Evolutionary conservation across 2,329 filamentous ascomycete genomes (phyloP), one percentile per base, ranked within the genome.

Genomic region (Grosmannia clavigera): DNA sequence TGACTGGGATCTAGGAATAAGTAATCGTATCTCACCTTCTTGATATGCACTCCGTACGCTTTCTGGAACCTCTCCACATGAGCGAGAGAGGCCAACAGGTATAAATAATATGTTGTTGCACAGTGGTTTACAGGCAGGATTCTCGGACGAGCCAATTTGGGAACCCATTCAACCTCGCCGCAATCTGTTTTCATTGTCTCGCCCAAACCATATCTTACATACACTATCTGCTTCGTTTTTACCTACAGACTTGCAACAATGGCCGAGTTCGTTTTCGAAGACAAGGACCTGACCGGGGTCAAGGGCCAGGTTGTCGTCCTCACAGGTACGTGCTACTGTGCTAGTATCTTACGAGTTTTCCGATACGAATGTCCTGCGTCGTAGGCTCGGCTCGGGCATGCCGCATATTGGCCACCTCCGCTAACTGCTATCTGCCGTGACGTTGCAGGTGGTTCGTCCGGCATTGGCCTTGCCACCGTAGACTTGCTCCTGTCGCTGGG

Each of bases 391-490:
- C 14, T n/a, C 43, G 43, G 14, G 16, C 7, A n/a, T n/a, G 16
- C 4, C 16, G 19, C 16, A 16, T 9, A 9, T n/a, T n/a, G 43
- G 4, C 43, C 43, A 46, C 43, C 4, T 46, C 16, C 16, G 19
- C 51, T 53, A 29, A 31, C 51, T 19, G 29, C 6, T 43, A 10
- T 46, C 22, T 46, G 22, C 19, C n/a, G 40, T 25, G 12, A 33
- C 40, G 25, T 14, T 29, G 14, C 27, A 57, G 55, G 55, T 3
- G 55, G 55, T 40, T 57, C 55, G 2, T 57, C 55, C 3, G 55
- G 55, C 55, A 57, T 57, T 46, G 55, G 55, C 10, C 55, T 57
- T 14, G 55, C 55, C 40, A 57, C 55, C 25, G 55, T 57, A 27
- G 55, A 57, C 9, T 27, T 57, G 25, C 55, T 57, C 11, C 55